These are phyloP conservation scores for Eucalyptus dawsonii DNA, from an alignment of 345 rosid genomes.

Conservation along the genomic window DNA sequence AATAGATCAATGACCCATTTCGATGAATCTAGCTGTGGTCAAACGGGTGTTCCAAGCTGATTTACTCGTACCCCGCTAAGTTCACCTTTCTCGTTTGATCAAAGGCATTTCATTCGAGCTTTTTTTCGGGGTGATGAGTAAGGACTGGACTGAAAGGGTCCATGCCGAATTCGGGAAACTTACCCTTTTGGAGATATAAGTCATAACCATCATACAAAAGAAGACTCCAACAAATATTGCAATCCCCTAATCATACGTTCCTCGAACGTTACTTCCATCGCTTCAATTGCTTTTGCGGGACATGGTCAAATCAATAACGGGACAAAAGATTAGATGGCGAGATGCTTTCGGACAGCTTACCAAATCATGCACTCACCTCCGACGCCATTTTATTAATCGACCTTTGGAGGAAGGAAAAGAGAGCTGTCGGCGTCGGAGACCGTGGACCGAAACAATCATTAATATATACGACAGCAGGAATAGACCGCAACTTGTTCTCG, in stretches of 20 bases:
- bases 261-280: not conserved
- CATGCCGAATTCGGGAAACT: not conserved
- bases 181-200: not conserved
- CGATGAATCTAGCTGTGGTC: not conserved
- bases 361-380: not conserved
- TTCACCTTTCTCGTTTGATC: not conserved
- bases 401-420: not conserved
- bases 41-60: rapidly evolving
- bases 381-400: not conserved
- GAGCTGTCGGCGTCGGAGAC: not conserved
- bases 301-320: not conserved
- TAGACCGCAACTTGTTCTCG: not conserved
- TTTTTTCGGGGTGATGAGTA: too few species aligned
- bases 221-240: not conserved
- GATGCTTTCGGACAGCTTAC: not conserved
- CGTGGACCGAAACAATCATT: not conserved
- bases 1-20: not conserved
- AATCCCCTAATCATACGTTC: not conserved
- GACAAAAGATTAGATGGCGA: not conserved
- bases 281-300: not conserved
- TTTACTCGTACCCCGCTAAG: not conserved
- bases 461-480: not conserved
- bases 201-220: not conserved
- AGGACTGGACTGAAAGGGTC: not conserved
- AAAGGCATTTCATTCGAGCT: not conserved